Percentiles rank a stretch among this genome's conserved stretches.
These are phyloP conservation scores for Coemansia sp. DNA, from an alignment of 192 early-diverging fungal genomes.

Conservation along the genomic window DNA sequence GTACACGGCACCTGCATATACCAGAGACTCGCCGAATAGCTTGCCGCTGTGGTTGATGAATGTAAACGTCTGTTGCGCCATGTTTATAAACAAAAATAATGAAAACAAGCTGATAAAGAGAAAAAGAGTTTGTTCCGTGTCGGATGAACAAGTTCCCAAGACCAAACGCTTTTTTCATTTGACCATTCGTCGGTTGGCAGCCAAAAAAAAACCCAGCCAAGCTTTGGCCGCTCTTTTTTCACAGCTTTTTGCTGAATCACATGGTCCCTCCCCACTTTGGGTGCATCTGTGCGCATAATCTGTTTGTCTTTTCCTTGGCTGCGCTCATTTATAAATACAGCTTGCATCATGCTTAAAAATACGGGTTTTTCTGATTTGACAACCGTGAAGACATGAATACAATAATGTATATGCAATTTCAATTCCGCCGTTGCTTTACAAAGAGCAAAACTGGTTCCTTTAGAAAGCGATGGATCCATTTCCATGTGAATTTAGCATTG, in stretches of 20 bases:
- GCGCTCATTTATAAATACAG: no score
- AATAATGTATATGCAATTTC: no score
- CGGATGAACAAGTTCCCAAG: no score
- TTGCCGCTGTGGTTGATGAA: constrained; percentile 23
- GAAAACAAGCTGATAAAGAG: neutral
- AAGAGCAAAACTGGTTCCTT: neutral
- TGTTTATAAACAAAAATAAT: neutral
- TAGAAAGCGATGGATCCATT: no score
- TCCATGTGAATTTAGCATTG: neutral
- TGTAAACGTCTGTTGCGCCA: constrained; percentile 20
- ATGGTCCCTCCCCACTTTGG: no score
- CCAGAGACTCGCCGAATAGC: constrained; percentile 14
- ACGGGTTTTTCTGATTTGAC: neutral
- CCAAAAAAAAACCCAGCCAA: neutral
- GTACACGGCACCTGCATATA: constrained; percentile 18
- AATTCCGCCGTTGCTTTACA: no score
- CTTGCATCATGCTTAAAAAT: neutral
- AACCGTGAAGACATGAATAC: neutral
- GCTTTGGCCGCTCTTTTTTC: no score
- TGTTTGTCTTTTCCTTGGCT: no score
- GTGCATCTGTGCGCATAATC: no score
- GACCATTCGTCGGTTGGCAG: neutral
- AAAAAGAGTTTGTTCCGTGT: neutral
- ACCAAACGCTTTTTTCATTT: neutral
- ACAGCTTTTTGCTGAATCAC: no score